phyloP scores from a whole-genome alignment of 2,329 filamentous ascomycete genomes.

The Trichocomaceae sp. region DNA sequence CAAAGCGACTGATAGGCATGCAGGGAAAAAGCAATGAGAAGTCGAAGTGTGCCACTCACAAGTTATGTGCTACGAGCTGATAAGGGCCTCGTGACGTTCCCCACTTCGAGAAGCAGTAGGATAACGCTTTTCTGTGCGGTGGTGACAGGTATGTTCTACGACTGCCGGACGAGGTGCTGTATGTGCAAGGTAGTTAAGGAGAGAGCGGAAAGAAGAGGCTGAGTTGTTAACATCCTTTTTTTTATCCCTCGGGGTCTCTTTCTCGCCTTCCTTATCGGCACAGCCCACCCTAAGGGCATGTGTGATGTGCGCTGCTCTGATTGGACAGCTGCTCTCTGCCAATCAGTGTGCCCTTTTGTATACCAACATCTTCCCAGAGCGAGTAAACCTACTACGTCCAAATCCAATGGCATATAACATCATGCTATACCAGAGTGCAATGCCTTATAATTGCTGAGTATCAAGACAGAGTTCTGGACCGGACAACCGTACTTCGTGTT shows the following conservation, averaged over 20 bases:
- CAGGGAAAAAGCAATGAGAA: constrained; percentile 10
- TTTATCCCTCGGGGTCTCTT: not conserved
- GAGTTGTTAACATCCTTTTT: not conserved
- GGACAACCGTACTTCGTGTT: not conserved
- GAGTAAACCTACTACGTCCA: too few relatives aligned
- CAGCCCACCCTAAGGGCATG: not conserved
- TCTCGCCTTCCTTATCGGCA: not conserved
- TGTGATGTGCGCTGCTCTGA: not conserved
- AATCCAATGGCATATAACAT: too few relatives aligned
- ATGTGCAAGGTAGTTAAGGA: not conserved
- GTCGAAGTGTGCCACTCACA: constrained; percentile 8
- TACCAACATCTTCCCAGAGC: too few relatives aligned
- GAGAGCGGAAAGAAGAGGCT: not conserved
- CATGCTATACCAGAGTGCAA: too few relatives aligned
- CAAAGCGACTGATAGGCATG: not conserved
- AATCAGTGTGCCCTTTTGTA: not conserved
- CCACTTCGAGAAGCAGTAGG: constrained; percentile 2
- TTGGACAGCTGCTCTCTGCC: not conserved
- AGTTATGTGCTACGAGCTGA: constrained; percentile 10
- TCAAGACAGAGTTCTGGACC: too few relatives aligned
- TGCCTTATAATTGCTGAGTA: too few relatives aligned
- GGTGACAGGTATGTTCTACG: not conserved
- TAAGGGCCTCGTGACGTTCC: constrained; percentile 12
- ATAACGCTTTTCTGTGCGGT: not conserved
- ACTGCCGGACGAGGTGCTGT: not conserved